These are phyloP conservation scores for Cystobasidiaceae sp. DNA, from an alignment of 1,284 basidiomycete genomes.

Conservation along the genomic window DNA sequence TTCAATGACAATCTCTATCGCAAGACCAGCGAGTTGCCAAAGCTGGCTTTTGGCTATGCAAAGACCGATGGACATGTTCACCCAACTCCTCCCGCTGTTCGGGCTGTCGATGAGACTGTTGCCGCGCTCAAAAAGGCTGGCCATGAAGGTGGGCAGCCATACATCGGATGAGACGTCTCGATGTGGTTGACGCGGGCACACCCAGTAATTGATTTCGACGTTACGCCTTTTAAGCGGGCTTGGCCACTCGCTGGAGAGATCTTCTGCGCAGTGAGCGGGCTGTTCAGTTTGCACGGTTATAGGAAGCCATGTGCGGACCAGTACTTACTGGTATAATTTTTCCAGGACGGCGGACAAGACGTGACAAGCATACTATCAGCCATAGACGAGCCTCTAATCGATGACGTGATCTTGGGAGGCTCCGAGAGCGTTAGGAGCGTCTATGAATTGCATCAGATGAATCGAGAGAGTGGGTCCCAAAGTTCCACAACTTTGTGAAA, in stretches of 20 bases:
- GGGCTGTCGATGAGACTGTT: constrained; percentile 44
- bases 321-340: background rate
- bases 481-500: background rate
- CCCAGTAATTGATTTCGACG: constrained; percentile 25
- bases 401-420: constrained; percentile 1
- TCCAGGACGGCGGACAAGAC: constrained; percentile 16
- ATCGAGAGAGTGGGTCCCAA: constrained; percentile 19
- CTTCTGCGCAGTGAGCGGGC: background rate
- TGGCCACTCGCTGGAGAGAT: constrained; percentile 4
- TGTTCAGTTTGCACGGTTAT: background rate
- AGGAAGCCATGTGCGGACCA: background rate
- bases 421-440: background rate
- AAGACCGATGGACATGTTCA: constrained; percentile 47
- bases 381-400: constrained; percentile 20
- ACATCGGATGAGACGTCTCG: background rate
- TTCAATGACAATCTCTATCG: constrained; percentile 38
- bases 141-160: constrained; percentile 39
- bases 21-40: background rate
- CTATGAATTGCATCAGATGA: constrained; percentile 30
- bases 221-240: background rate
- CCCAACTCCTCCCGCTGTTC: constrained; percentile 45
- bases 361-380: background rate
- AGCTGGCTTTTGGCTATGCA: constrained; percentile 43
- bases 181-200: too few species aligned
- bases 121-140: constrained; percentile 38